Evolutionary conservation across 2,329 filamentous ascomycete species (phyloP).

Genomic region (Verticillium tricorpus): DNA sequence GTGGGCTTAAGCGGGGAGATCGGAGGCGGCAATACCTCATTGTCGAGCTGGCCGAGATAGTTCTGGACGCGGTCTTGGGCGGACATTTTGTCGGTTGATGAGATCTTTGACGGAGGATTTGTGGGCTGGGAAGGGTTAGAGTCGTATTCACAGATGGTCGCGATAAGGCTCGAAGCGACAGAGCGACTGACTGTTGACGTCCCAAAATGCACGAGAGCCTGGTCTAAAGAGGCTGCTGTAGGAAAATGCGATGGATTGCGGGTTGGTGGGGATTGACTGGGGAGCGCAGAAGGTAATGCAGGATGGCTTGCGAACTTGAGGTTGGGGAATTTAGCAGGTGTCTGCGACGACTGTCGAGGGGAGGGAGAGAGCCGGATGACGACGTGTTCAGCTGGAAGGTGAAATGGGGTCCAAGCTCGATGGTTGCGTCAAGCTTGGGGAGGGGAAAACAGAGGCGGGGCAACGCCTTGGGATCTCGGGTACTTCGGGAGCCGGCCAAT

Average conservation of each 20-base stretch:
- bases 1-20: background rate
- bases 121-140: background rate
- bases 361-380: constrained; percentile 12
- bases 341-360: background rate
- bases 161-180: background rate
- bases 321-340: constrained; percentile 13
- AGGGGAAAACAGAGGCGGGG: constrained; percentile 1
- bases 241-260: background rate
- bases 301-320: background rate
- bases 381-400: constrained; percentile 13
- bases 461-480: background rate
- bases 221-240: background rate
- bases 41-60: constrained; percentile 75
- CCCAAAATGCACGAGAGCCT: background rate
- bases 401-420: background rate
- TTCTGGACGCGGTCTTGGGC: constrained; percentile 72
- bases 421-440: constrained; percentile 13
- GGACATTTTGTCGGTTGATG: constrained; percentile 53
- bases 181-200: background rate
- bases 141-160: background rate
- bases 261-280: background rate
- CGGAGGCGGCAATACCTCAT: constrained; percentile 65
- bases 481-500: background rate
- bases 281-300: background rate
- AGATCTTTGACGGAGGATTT: constrained; percentile 1